These are phyloP conservation scores for Sonneratia alba DNA, from an alignment of 345 rosid species.

Conservation along the genomic window DNA sequence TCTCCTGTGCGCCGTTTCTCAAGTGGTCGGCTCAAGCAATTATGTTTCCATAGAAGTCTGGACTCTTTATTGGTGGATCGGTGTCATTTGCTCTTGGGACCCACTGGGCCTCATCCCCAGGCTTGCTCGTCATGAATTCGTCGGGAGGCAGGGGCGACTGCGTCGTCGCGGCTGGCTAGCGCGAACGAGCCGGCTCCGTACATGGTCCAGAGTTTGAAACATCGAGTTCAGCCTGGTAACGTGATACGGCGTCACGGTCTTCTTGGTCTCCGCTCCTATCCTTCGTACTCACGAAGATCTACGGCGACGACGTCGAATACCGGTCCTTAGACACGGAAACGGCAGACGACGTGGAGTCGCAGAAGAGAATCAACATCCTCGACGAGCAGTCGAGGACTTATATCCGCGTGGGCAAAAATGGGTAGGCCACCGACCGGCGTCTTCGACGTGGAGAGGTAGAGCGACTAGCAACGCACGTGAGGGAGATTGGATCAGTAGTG, in stretches of 20 bases:
- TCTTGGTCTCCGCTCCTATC: conserved; percentile 33
- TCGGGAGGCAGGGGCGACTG: conserved; percentile 48
- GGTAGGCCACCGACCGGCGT: background rate
- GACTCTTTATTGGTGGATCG: conserved; percentile 61
- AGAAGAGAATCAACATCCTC: background rate
- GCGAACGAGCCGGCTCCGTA: conserved; percentile 29
- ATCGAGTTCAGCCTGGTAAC: conserved; percentile 51
- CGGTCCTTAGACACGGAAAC: conserved; percentile 27
- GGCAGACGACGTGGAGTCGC: conserved; percentile 4
- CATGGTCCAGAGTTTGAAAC: conserved; percentile 51
- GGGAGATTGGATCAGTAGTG: too few species aligned
- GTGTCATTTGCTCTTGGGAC: conserved; percentile 67
- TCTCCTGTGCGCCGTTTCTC: conserved; percentile 57
- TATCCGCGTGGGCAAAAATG: background rate
- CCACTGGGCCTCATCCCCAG: conserved; percentile 39
- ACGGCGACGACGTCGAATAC: conserved; percentile 29
- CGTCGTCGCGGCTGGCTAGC: conserved; percentile 56
- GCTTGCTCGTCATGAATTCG: conserved; percentile 54
- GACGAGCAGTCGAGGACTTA: background rate
- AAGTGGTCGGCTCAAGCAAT: conserved; percentile 50
- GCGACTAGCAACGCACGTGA: too few species aligned
- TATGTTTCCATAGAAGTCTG: conserved; percentile 63
- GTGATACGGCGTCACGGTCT: conserved; percentile 30
- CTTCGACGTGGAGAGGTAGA: background rate
- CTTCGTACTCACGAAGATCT: conserved; percentile 24